A percentile compares a stretch with the other conserved stretches of the same genome.
Evolutionary conservation across 768 basidiomycete species (phyloP).

Genomic region (Mycena floridula): DNA sequence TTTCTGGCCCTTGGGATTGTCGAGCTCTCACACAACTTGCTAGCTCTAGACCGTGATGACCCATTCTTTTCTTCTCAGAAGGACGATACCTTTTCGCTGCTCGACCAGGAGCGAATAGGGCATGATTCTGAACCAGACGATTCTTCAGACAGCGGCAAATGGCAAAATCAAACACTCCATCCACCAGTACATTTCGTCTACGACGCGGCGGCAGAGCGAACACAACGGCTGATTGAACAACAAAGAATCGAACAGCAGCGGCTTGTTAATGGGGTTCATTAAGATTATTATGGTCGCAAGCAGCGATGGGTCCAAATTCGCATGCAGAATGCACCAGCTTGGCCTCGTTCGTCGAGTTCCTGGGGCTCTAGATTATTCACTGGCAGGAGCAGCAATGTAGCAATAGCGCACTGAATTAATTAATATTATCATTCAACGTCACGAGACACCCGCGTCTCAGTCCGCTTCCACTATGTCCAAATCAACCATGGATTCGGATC

Average conservation of each 20-base stretch:
- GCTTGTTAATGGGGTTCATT: conserved; percentile 44
- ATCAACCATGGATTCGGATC: not conserved
- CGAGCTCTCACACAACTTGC: conserved; percentile 19
- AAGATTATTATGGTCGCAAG: conserved; percentile 16
- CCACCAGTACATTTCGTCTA: conserved; percentile 74
- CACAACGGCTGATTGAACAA: conserved; percentile 52
- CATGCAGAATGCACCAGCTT: too few species aligned
- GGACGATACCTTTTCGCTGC: conserved; percentile 23
- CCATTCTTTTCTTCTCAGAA: not conserved
- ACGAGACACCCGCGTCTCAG: too few species aligned
- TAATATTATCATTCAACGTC: not conserved
- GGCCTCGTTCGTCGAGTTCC: too few species aligned
- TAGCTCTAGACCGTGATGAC: conserved; percentile 50
- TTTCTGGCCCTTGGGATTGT: conserved; percentile 8
- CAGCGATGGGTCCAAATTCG: too few species aligned
- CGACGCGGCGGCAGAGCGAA: conserved; percentile 85
- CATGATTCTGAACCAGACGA: conserved; percentile 13
- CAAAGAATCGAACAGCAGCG: conserved; percentile 43
- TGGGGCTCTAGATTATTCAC: too few species aligned
- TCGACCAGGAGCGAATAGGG: conserved; percentile 31
- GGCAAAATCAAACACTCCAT: conserved; percentile 27
- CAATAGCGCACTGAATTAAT: not conserved
- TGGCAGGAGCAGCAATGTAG: not conserved
- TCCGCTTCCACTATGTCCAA: too few species aligned
- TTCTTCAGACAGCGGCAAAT: conserved; percentile 1